Evolutionary conservation across 768 basidiomycete genomes (phyloP), one percentile per base, ranked within the genome.

Genomic region (Xanthoconium stramineum): DNA sequence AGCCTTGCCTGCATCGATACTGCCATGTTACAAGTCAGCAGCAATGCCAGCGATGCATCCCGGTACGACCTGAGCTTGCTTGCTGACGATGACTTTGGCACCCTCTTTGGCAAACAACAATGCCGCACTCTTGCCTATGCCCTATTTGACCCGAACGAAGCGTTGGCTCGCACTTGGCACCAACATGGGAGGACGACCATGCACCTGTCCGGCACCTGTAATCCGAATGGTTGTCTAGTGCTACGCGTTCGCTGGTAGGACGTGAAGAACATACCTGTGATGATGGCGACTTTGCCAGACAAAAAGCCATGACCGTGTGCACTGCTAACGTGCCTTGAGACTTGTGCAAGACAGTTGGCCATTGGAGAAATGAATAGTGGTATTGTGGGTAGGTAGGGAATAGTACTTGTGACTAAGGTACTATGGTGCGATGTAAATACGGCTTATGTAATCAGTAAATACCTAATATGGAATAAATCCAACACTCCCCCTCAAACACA

Each of bases 21-120:
- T 91, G 28, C 9, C 5, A 6, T 30, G 24, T 33, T 47, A 19
- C 24, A 45, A n/a, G 50, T 60, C 47, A 66, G 35, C 28, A 12
- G 30, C n/a, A 45, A 19, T 5, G 37, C 3, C 32, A 47, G 7
- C 11, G n/a, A 20, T 37, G 8, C 11, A 13, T 17, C 19, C 44
- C 47, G n/a, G 37, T 20, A 13, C 33, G 19, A 49, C n/a, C 45
- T 20, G 13, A 2, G 60, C 76, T 68, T 52, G 91, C 86, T 94
- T 91, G 79, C 85, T 84, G 49, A 88, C 85, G 61, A 94, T 89
- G 49, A 94, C 84, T 67, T 88, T 93, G 15, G 91, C 91, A 17
- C 91, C 91, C 67, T 94, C 91, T 59, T 84, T 84, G 6, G 90
- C 87, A 63, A 91, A 93, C 40, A 90, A 76, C 33, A 92, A 73